Evolutionary conservation across 768 basidiomycete species (phyloP), one percentile per base, ranked within the genome.

Genomic region (Boletus tylopilopsis): DNA sequence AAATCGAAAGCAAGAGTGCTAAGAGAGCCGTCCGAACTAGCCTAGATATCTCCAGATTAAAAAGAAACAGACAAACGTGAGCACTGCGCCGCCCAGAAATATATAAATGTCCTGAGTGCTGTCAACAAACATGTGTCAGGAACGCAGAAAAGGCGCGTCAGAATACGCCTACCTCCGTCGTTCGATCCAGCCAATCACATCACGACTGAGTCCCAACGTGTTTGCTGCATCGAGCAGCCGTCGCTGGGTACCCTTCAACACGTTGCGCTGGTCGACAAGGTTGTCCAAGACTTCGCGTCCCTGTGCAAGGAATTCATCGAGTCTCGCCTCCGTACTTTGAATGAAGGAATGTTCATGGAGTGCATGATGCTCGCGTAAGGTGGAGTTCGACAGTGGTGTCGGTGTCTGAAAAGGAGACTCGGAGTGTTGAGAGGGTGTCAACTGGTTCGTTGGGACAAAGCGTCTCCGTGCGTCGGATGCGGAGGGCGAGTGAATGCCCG

Each of bases 111-210:
- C 95, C 65, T 95, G 94, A 36, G 87, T 93, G 64, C 94, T 95
- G 65, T n/a, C n/a, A n/a, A n/a, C 10, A 36, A 29, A 22, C 45
- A 39, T 44, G 30, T 30, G 62, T 66, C 32, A 61, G 30, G 18
- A 5, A 42, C 9, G 15, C 21, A 37, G 11, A 18, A 51, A 44
- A 37, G 39, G 21, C n/a, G 5, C 34, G 25, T 2, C 21, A 15
- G 43, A 38, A 32, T 45, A 36, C 50, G 9, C 53, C 53, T 54
- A 92, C 94, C 91, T 96, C 68, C 96, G 76, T 54, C 85, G 80
- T 64, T 99, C 96, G 56, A 99, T 94, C 92, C 94, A 99, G 7
- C 90, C 85, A 67, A 99, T 97, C 29, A 95, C 94, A 64, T 95
- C 81, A 52, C 94, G 78, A 67, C 94, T 94, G 64, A 98, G 71